Base-by-base conservation (phyloP, 169 alveolate genomes). In the Cryptosporidium bovis region DNA sequence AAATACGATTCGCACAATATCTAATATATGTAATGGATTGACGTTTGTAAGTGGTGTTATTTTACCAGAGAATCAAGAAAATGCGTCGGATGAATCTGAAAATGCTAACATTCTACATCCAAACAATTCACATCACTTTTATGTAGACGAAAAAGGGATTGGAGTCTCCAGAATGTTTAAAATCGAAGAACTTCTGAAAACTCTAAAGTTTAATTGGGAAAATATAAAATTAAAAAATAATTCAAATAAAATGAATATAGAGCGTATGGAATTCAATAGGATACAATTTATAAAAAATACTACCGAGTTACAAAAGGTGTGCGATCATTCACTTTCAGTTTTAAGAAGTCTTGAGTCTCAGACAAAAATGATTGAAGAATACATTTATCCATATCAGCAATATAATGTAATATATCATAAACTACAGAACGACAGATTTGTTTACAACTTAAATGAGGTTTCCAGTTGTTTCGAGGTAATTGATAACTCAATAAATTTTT, bases 1-100 rank as follows among this genome's bases (percentile, higher is more conserved):
- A 13, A 13, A 77, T 27, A 44, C 20, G 2, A 40, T 77, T 29
- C 69, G 71, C 5, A 31, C 34, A 20, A 77, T 77, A 34, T 77
- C 87, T 10, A 71, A 77, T 7, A 34, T 10, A 44, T 77, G 64
- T 44, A 60, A 36, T 60, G 58, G 65, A 5, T 36, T 60, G 15
- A 77, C 87, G 40, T 77, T 77, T 27, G 48, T 77, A 3, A 77
- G 87, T 77, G 87, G 87, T n/a, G 46, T 77, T 10, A 66, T 77
- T 8, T 31, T 77, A n/a, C 67, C 83, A 24, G 65, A 69, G 27
- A 5, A 5, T 53, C 51, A 69, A 53, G 66, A 69, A 51, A 2
- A 69, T 31, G 15, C n/a, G 12, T 31, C 58, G 20, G 83, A 31
- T 24, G n/a, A 4, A 5, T 20, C 18, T 13, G 16, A 15, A 7